A percentile compares a stretch with the other conserved stretches of the same genome.
Conservation (phyloP, 805 yeast species). For the Starmerella floricola region DNA sequence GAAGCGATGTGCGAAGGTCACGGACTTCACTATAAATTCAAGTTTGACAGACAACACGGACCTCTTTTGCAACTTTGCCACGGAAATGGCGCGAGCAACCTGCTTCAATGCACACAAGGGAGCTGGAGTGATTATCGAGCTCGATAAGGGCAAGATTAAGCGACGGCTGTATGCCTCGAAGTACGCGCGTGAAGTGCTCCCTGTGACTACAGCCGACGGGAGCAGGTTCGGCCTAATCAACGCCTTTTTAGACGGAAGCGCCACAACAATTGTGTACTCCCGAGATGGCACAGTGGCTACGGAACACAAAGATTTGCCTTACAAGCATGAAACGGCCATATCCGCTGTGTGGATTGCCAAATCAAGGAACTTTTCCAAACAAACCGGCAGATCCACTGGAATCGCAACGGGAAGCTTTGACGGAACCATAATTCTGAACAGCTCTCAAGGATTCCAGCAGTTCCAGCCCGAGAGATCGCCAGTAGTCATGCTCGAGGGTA, state of each 20-base stretch:
- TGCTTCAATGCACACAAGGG: slow-evolving; percentile 23
- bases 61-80: slow-evolving; percentile 21
- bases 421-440: slow-evolving; percentile 13
- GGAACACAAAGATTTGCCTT: slow-evolving; percentile 19
- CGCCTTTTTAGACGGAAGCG: slow-evolving; percentile 24
- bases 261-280: slow-evolving; percentile 20
- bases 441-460: neutral
- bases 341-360: slow-evolving; percentile 24
- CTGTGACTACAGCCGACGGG: slow-evolving; percentile 20
- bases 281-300: slow-evolving; percentile 23
- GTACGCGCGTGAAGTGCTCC: slow-evolving; percentile 10
- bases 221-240: slow-evolving; percentile 26
- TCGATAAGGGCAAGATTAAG: slow-evolving; percentile 25
- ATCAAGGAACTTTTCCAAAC: slow-evolving; percentile 10
- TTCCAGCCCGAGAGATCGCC: slow-evolving; percentile 2
- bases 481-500: slow-evolving; percentile 12
- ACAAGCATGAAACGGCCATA: slow-evolving; percentile 21
- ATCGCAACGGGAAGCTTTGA: slow-evolving; percentile 17
- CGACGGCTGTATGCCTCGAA: slow-evolving; percentile 22
- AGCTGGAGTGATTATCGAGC: slow-evolving; percentile 25
- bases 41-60: slow-evolving; percentile 19
- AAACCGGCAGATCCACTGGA: slow-evolving; percentile 1
- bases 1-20: slow-evolving; percentile 21
- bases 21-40: slow-evolving; percentile 23
- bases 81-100: slow-evolving; percentile 17